These are phyloP conservation scores for Metschnikowia lachancei DNA, from an alignment of 805 yeast genomes.

Conservation along the genomic window DNA sequence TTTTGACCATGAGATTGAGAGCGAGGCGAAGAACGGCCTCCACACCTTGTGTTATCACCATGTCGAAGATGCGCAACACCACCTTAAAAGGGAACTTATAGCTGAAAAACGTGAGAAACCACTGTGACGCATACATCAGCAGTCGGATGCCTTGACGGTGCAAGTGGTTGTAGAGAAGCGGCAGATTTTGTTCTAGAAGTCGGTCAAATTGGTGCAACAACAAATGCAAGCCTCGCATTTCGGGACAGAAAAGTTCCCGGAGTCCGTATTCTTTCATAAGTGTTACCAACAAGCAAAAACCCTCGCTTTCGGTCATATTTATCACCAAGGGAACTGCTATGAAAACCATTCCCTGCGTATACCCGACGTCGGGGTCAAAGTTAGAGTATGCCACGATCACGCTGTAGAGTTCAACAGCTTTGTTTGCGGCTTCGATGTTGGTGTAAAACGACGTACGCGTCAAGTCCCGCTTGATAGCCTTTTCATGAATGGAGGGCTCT, in stretches of 20 bases:
- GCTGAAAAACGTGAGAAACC: constrained; percentile 94
- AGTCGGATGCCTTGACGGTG: constrained; percentile 83
- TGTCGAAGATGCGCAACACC: constrained; percentile 83
- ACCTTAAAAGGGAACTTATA: constrained; percentile 90
- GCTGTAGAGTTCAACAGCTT: constrained; percentile 62
- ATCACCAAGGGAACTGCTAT: constrained; percentile 80
- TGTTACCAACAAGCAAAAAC: constrained; percentile 75
- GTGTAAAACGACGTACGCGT: constrained; percentile 82
- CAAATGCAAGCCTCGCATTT: constrained; percentile 90
- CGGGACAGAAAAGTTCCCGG: constrained; percentile 74
- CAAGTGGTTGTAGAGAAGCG: constrained; percentile 71
- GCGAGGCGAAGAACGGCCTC: constrained; percentile 86
- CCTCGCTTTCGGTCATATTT: constrained; percentile 78
- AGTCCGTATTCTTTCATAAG: constrained; percentile 85
- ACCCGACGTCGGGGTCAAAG: constrained; percentile 90
- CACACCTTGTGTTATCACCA: constrained; percentile 85
- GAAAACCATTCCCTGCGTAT: constrained; percentile 98
- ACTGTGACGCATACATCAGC: constrained; percentile 95
- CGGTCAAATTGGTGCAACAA: constrained; percentile 88
- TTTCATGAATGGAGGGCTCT: constrained; percentile 60
- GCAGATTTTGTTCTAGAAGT: constrained; percentile 71
- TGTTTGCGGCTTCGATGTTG: constrained; percentile 49
- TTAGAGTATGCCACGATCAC: constrained; percentile 82
- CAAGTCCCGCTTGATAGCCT: constrained; percentile 76
- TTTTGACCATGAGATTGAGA: constrained; percentile 70